Percentiles rank a stretch among this genome's conserved stretches.
Conservation (phyloP, 2,329 filamentous ascomycete genomes). For the Orbilia ellipsospora region DNA sequence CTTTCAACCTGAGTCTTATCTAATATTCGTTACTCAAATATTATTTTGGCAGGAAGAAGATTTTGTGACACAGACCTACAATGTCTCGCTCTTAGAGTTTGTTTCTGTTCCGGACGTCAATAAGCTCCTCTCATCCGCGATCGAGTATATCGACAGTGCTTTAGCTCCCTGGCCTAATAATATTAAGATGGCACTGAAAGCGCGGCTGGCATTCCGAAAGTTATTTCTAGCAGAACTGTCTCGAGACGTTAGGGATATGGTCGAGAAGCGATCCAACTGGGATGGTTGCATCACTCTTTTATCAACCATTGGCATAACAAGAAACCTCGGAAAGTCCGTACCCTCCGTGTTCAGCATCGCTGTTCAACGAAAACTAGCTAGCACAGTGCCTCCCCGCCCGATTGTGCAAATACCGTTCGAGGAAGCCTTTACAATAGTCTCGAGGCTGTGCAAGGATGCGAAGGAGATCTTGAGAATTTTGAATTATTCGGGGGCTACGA, state of each 20-base stretch:
- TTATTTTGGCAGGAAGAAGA: constrained; percentile 79
- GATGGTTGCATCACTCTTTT: constrained; percentile 64
- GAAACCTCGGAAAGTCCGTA: constrained; percentile 73
- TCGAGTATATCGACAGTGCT: constrained; percentile 48
- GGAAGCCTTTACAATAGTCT: constrained; percentile 76
- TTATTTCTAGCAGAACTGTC: constrained; percentile 69
- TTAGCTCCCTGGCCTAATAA: constrained; percentile 64
- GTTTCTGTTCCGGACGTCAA: constrained; percentile 67
- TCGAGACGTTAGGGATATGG: constrained; percentile 67
- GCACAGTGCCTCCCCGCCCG: constrained; percentile 90
- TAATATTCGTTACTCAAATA: constrained; percentile 13
- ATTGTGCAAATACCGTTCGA: constrained; percentile 81
- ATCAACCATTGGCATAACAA: constrained; percentile 70
- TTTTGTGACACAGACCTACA: constrained; percentile 91
- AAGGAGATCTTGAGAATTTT: constrained; percentile 75
- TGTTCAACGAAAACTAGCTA: constrained; percentile 89
- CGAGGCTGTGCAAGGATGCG: constrained; percentile 77
- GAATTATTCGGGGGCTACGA: constrained; percentile 74
- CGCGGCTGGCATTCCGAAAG: constrained; percentile 75
- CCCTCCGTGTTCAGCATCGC: constrained; percentile 88
- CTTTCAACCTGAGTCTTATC: not conserved
- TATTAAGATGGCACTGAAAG: constrained; percentile 69
- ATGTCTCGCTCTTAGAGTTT: constrained; percentile 77
- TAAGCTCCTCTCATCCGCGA: constrained; percentile 60
- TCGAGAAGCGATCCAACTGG: constrained; percentile 63